These are phyloP conservation scores for Tulasnella calospora DNA, from an alignment of 768 basidiomycete species.

Conservation along the genomic window DNA sequence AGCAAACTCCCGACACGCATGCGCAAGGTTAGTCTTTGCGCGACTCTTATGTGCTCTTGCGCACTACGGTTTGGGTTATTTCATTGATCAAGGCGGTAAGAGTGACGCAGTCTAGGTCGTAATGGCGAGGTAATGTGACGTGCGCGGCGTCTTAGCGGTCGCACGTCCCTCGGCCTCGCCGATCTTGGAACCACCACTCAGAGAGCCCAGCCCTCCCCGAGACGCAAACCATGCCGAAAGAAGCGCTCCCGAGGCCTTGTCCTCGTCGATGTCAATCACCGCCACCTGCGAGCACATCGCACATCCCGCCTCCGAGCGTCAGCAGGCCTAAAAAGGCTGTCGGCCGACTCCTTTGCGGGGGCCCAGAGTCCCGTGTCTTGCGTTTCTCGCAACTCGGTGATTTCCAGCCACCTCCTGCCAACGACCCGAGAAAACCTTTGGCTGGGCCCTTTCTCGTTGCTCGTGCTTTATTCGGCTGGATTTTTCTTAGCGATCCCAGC, in stretches of 20 bases:
- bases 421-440: not conserved
- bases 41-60: not conserved
- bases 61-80: not conserved
- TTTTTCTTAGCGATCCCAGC: not conserved
- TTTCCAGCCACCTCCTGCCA: slow-evolving; percentile 4
- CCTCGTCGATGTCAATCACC: not conserved
- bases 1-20: not conserved
- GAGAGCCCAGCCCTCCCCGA: not conserved
- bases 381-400: not conserved
- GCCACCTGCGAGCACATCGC: not conserved
- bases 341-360: slow-evolving; percentile 5
- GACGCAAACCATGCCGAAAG: not conserved
- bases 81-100: not conserved
- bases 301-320: slow-evolving; percentile 1
- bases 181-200: not conserved
- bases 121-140: not conserved
- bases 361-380: slow-evolving; percentile 1
- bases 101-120: slow-evolving; percentile 2
- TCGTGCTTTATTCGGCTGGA: slow-evolving; percentile 2
- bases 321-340: slow-evolving; percentile 6
- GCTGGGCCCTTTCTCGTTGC: not conserved
- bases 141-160: not conserved
- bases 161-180: not conserved
- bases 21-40: not conserved
- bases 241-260: not conserved